Conservation (phyloP, 345 rosid genomes). For the Moringa oleifera region DNA sequence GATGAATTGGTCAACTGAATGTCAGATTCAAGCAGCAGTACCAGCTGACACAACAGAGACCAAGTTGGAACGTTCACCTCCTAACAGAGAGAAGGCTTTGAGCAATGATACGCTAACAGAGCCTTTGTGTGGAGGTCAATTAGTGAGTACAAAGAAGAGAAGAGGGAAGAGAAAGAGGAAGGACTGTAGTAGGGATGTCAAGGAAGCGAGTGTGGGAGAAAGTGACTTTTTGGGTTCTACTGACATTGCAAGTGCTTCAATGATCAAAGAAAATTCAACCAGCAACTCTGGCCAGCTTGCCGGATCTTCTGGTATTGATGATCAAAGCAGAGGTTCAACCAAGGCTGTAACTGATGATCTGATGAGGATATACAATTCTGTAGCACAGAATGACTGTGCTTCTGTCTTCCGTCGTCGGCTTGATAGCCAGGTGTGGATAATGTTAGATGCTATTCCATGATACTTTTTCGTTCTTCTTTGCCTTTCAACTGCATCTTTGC, state of each 20-base stretch:
- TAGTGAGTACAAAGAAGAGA: conserved; percentile 44
- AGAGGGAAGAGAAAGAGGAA: conserved; percentile 90
- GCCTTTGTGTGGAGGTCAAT: conserved; percentile 35
- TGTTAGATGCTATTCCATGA: neutral
- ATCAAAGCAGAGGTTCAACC: conserved; percentile 22
- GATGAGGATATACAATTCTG: conserved; percentile 38
- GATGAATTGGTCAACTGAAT: conserved; percentile 50
- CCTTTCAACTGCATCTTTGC: neutral
- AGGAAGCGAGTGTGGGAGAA: conserved; percentile 65
- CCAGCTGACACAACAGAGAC: conserved; percentile 31
- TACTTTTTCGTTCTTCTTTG: neutral
- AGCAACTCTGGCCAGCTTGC: conserved; percentile 30
- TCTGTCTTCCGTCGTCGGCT: conserved; percentile 55
- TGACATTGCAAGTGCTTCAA: conserved; percentile 34
- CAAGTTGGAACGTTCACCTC: conserved; percentile 31
- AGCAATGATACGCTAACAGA: conserved; percentile 30
- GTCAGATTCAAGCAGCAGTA: conserved; percentile 23
- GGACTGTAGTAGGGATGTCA: conserved; percentile 45
- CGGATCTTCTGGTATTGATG: conserved; percentile 23
- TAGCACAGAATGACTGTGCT: conserved; percentile 51
- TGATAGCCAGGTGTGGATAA: conserved; percentile 71
- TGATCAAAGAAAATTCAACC: conserved; percentile 40
- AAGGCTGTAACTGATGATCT: conserved; percentile 32
- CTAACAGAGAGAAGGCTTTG: conserved; percentile 26
- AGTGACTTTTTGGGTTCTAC: conserved; percentile 47